phyloP scores from a whole-genome alignment of 768 basidiomycete species.

The Mycena alexandri region DNA sequence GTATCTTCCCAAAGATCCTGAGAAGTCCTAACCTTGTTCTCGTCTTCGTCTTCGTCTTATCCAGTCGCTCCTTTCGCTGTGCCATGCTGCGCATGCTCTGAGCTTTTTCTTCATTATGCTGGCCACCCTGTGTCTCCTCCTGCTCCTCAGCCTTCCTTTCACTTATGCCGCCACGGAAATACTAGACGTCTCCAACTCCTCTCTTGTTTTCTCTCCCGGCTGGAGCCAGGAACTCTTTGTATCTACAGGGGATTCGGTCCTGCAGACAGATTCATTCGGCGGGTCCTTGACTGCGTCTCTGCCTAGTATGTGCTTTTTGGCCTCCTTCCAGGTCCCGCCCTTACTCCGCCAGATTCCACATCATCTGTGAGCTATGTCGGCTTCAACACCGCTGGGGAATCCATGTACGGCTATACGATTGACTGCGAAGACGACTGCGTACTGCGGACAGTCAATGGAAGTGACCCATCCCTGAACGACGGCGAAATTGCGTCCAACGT shows the following conservation, averaged over 20 bases:
- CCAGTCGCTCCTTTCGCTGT: constrained; percentile 5
- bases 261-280: constrained; percentile 11
- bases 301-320: constrained; percentile 40
- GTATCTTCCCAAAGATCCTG: too few relatives aligned
- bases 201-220: constrained; percentile 31
- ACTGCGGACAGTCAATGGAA: constrained; percentile 39
- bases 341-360: constrained; percentile 35
- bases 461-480: constrained; percentile 37
- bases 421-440: constrained; percentile 40
- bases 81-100: constrained; percentile 36
- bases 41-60: neutral
- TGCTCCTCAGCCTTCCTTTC: constrained; percentile 17
- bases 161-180: constrained; percentile 28
- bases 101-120: constrained; percentile 26
- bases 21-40: neutral
- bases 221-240: constrained; percentile 30
- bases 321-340: neutral
- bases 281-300: constrained; percentile 40
- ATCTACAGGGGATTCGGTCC: constrained; percentile 6
- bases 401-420: constrained; percentile 46
- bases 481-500: constrained; percentile 40
- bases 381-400: constrained; percentile 40
- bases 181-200: constrained; percentile 16
- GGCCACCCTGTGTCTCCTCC: constrained; percentile 27
- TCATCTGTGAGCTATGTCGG: constrained; percentile 46